These are phyloP conservation scores for Aegilops speltoides DNA, from an alignment of 176 grass and related monocot species.

Conservation along the genomic window DNA sequence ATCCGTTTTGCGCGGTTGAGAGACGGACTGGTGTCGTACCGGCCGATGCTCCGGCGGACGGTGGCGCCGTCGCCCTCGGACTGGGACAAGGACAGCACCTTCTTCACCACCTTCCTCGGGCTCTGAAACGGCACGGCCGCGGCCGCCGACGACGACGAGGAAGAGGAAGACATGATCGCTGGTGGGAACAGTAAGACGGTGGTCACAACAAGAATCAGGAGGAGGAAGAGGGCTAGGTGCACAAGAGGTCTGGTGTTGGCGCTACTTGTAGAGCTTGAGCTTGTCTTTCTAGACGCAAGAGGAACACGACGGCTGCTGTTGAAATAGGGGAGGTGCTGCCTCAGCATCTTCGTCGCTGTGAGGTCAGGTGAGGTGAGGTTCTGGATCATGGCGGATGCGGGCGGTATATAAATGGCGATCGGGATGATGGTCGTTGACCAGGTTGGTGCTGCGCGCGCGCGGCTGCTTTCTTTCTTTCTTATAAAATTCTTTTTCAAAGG, in stretches of 20 bases:
- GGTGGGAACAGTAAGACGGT: conserved; percentile 11
- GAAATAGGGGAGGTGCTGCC: no score
- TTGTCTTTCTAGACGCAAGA: neutral
- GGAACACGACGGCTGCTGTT: neutral
- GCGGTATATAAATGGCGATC: no score
- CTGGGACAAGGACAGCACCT: conserved; percentile 67
- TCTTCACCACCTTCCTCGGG: conserved; percentile 61
- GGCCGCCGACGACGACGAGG: neutral
- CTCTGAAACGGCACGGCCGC: conserved; percentile 32
- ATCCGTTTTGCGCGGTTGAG: no score
- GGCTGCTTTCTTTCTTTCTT: no score
- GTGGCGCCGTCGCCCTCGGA: conserved; percentile 72
- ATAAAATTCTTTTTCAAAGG: no score
- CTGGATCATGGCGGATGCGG: no score
- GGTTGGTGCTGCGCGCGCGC: no score
- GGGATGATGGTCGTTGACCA: no score
- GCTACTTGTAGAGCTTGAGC: neutral
- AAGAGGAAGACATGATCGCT: conserved; percentile 23
- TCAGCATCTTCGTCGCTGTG: no score
- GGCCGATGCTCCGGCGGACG: conserved; percentile 85
- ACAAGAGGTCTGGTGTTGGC: neutral
- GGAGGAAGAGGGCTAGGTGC: neutral
- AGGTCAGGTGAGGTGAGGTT: no score
- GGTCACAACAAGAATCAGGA: neutral
- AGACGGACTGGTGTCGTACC: conserved; percentile 4